phyloP scores from a whole-genome alignment of 495 filamentous ascomycete genomes.

The Penicillium malachiteum region DNA sequence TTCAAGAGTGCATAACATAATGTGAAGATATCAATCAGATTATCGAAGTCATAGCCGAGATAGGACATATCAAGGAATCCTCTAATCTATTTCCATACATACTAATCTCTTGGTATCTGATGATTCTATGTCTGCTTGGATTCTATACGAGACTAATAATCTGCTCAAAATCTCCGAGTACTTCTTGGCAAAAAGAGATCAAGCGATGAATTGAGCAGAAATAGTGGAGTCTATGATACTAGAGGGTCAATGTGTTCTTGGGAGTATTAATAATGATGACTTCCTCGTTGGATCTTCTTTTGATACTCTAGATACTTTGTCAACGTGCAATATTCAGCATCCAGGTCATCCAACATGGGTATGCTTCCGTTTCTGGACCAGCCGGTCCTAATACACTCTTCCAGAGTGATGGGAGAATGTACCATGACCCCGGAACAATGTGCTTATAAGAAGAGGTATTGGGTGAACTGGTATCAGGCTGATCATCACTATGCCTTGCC shows the following conservation, averaged over 20 bases:
- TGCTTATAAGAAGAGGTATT: slow-evolving; percentile 41
- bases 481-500: slow-evolving; percentile 51
- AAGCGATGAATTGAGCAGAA: slow-evolving; percentile 1
- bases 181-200: no score
- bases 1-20: no score
- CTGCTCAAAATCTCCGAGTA: neutral
- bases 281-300: neutral
- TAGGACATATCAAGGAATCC: no score
- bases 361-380: slow-evolving; percentile 45
- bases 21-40: neutral
- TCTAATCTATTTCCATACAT: no score
- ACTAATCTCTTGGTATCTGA: neutral
- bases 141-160: neutral
- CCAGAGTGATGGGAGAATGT: slow-evolving; percentile 39
- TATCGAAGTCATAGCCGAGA: no score
- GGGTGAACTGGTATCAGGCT: slow-evolving; percentile 55
- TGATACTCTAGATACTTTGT: no score
- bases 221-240: neutral
- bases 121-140: neutral
- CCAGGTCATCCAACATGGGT: slow-evolving; percentile 2
- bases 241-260: neutral
- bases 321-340: no score
- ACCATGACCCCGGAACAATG: slow-evolving; percentile 48
- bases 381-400: slow-evolving; percentile 50
- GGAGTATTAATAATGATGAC: slow-evolving; percentile 1